These are phyloP conservation scores for Vitis labrusca DNA, from an alignment of 164 flowering plant species.

Conservation along the genomic window DNA sequence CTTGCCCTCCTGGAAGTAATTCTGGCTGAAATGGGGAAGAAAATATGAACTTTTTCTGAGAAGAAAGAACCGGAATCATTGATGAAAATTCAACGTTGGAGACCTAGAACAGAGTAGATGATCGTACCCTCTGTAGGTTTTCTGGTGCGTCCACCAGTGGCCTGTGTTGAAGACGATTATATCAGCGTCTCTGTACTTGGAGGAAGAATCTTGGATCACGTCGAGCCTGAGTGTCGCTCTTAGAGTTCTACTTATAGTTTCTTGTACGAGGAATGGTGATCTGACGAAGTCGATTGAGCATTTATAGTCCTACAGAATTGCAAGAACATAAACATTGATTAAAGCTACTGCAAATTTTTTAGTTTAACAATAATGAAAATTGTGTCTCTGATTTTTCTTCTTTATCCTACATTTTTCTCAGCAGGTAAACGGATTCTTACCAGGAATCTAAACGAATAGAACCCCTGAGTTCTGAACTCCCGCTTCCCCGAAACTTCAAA, in stretches of 20 bases:
- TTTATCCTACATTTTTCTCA: no score
- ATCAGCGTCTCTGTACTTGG: constrained; percentile 45
- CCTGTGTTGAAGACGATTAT: constrained; percentile 57
- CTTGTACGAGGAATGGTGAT: constrained; percentile 59
- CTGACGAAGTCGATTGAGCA: constrained; percentile 53
- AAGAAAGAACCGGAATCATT: neutral
- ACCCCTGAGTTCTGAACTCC: constrained; percentile 43
- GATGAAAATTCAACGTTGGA: neutral
- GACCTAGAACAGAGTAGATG: no score
- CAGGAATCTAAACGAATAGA: constrained; percentile 50
- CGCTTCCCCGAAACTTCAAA: constrained; percentile 39
- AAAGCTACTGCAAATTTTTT: neutral
- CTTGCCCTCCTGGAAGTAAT: constrained; percentile 61
- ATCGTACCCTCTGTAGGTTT: constrained; percentile 46
- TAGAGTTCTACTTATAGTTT: constrained; percentile 24
- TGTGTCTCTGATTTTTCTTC: no score
- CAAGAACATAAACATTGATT: neutral
- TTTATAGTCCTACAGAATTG: constrained; percentile 38
- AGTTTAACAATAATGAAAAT: neutral
- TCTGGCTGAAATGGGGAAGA: constrained; percentile 21
- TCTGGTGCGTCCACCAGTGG: constrained; percentile 73
- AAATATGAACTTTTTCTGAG: constrained; percentile 1
- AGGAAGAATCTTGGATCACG: constrained; percentile 29
- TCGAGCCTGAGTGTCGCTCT: constrained; percentile 54
- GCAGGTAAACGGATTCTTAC: constrained; percentile 20